Conservation (phyloP, 257 asterid genomes). For the Jacaranda mimosifolia region DNA sequence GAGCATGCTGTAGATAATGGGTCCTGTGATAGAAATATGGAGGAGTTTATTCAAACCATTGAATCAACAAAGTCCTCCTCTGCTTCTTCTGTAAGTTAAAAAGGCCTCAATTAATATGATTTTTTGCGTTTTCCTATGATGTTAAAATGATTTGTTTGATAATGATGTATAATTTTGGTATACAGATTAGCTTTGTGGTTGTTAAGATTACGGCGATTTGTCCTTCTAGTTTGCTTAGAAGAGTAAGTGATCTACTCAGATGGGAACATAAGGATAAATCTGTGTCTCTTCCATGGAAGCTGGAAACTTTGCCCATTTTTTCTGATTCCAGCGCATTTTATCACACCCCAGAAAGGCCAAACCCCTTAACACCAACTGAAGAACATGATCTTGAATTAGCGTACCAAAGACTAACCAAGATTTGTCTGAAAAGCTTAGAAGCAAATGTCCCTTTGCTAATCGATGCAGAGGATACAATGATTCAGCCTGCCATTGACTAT, state of each 20-base stretch:
- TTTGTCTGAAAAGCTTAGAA: constrained; percentile 56
- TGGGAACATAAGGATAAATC: constrained; percentile 69
- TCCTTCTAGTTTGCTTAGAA: constrained; percentile 58
- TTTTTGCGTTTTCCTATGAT: no score
- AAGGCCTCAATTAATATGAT: no score
- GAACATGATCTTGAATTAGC: constrained; percentile 60
- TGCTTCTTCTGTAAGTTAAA: constrained; percentile 51
- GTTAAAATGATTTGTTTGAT: no score
- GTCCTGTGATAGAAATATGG: constrained; percentile 65
- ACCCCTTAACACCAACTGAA: constrained; percentile 59
- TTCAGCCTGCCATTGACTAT: constrained; percentile 92
- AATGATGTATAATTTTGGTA: background rate
- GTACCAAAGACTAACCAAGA: constrained; percentile 50
- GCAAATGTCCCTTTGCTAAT: constrained; percentile 61
- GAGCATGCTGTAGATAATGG: constrained; percentile 65
- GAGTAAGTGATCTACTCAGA: constrained; percentile 81
- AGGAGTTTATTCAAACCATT: constrained; percentile 54
- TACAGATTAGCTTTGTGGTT: constrained; percentile 80
- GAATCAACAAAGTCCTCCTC: constrained; percentile 47
- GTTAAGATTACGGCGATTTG: constrained; percentile 90
- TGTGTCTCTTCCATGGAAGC: constrained; percentile 84
- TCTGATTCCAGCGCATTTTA: constrained; percentile 74
- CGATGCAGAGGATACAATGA: constrained; percentile 82
- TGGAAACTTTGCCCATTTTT: constrained; percentile 59
- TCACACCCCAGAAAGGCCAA: constrained; percentile 66